These are phyloP conservation scores for Phellopilus nigrolimitatus DNA, from an alignment of 1,284 basidiomycete species.

Conservation along the genomic window DNA sequence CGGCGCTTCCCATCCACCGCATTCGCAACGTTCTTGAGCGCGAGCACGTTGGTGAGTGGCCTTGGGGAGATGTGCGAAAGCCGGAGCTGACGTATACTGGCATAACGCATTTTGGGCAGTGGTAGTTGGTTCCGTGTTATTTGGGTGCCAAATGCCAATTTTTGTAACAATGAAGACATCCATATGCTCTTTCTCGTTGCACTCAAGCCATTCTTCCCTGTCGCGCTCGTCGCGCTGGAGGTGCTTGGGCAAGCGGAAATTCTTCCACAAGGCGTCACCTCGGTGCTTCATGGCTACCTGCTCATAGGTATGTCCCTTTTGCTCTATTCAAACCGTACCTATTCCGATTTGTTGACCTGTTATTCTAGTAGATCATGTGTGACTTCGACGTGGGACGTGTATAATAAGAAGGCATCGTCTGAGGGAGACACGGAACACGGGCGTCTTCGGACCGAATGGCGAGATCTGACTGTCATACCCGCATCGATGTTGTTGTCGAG, in stretches of 20 bases:
- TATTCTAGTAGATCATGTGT: constrained; percentile 7
- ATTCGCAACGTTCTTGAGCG: constrained; percentile 7
- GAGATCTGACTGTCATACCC: constrained; percentile 6
- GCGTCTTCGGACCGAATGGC: constrained; percentile 9
- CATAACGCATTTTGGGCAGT: constrained; percentile 14
- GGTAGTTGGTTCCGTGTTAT: neutral
- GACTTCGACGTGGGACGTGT: constrained; percentile 2
- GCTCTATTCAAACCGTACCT: neutral
- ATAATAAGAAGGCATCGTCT: neutral
- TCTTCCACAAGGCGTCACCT: neutral
- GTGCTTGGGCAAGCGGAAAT: constrained; percentile 6
- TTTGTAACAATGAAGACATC: neutral
- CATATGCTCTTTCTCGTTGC: constrained; percentile 2
- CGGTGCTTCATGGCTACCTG: constrained; percentile 8
- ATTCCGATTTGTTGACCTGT: neutral
- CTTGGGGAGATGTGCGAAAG: constrained; percentile 2
- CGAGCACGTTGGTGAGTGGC: neutral
- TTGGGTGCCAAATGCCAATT: neutral
- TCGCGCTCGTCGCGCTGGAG: neutral
- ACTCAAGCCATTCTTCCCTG: constrained; percentile 10
- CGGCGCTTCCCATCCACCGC: constrained; percentile 3
- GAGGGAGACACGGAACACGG: neutral
- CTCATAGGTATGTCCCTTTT: constrained; percentile 10
- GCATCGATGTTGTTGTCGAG: constrained; percentile 4
- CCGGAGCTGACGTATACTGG: constrained; percentile 6